These are phyloP conservation scores for Xylariaceae sp. DNA, from an alignment of 2,329 filamentous ascomycete species.

Conservation along the genomic window DNA sequence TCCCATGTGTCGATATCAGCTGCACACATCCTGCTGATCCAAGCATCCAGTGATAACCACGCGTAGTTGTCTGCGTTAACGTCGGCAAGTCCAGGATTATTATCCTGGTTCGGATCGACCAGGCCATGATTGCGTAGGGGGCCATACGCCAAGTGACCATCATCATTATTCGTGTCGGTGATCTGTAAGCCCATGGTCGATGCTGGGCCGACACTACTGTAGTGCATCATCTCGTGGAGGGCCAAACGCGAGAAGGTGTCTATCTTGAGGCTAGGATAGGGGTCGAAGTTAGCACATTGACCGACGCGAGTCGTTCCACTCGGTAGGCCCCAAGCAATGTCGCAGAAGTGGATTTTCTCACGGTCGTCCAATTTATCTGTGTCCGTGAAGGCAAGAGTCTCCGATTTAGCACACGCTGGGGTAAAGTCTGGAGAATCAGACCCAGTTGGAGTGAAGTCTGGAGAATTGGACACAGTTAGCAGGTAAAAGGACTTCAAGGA, in stretches of 20 bases:
- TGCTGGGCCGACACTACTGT: constrained; percentile 1
- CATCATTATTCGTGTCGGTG: constrained; percentile 1
- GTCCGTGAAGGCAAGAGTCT: constrained; percentile 1
- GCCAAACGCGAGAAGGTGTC: constrained; percentile 5
- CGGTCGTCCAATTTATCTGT: not conserved
- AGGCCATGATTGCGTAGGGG: not conserved
- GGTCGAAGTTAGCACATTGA: constrained; percentile 1
- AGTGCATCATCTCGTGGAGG: constrained; percentile 3
- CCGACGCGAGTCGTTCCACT: not conserved
- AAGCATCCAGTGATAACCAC: not conserved
- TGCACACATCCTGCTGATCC: not conserved
- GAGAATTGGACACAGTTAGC: too few species aligned
- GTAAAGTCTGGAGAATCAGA: not conserved
- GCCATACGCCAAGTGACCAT: not conserved
- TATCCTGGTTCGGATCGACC: not conserved
- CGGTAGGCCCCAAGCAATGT: constrained; percentile 3
- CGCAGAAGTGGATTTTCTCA: constrained; percentile 6
- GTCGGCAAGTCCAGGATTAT: not conserved
- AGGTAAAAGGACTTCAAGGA: too few species aligned
- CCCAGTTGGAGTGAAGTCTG: too few species aligned
- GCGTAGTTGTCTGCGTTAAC: not conserved
- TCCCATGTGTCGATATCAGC: not conserved
- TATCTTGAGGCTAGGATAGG: constrained; percentile 1
- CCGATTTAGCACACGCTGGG: not conserved
- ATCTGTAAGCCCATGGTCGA: not conserved